Evolutionary conservation across 1,284 basidiomycete species (phyloP).

Genomic region (Melampsora abietis-canadensis): DNA sequence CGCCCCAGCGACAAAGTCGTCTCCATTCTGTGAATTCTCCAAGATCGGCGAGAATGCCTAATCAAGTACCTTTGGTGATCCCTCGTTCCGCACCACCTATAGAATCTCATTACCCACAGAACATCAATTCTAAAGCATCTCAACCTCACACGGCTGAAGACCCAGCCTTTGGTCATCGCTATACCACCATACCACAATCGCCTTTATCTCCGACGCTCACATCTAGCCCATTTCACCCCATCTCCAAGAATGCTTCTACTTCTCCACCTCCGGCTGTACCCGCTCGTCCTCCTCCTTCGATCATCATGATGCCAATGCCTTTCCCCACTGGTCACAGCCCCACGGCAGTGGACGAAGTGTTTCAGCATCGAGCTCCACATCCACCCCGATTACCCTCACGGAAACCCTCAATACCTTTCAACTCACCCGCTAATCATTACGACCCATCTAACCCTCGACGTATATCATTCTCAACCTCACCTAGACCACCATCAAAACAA

Average conservation of each 20-base stretch:
- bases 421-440: background rate
- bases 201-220: background rate
- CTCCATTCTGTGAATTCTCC: too few relatives aligned
- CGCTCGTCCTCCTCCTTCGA: background rate
- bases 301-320: background rate
- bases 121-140: too few relatives aligned
- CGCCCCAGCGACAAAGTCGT: background rate
- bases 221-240: background rate
- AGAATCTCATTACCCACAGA: too few relatives aligned
- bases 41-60: too few relatives aligned
- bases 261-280: background rate
- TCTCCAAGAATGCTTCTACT: background rate
- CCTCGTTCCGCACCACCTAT: too few relatives aligned
- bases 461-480: background rate
- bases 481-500: background rate
- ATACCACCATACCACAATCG: too few relatives aligned
- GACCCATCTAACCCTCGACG: background rate
- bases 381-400: background rate
- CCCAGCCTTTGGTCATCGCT: too few relatives aligned
- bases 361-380: background rate
- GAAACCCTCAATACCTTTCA: background rate
- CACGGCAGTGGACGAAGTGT: background rate
- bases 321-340: background rate
- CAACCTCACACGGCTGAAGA: too few relatives aligned
- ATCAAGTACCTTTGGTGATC: too few relatives aligned